phyloP scores from a whole-genome alignment of 257 asterid genomes.

The Cruciata laevipes region DNA sequence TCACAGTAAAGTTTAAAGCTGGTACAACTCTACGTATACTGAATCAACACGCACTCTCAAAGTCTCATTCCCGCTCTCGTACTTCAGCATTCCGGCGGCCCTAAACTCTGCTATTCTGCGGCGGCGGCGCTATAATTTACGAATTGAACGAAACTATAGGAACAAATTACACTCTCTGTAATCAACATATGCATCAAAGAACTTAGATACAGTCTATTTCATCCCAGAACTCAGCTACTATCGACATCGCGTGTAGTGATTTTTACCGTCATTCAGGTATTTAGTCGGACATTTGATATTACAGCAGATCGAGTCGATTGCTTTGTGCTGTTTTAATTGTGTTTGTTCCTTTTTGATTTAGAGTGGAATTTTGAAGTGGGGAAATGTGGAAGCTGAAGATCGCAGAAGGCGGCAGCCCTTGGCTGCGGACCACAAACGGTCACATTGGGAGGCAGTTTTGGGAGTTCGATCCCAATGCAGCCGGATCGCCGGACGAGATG shows the following conservation, averaged over 20 bases:
- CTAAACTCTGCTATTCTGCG: not conserved
- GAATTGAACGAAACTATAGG: not conserved
- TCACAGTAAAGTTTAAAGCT: not conserved
- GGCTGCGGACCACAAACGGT: constrained; percentile 70
- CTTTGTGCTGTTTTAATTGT: not conserved
- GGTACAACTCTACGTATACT: not conserved
- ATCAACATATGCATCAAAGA: too few species aligned
- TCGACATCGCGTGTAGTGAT: not conserved
- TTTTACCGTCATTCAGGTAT: not conserved
- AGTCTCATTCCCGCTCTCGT: not conserved
- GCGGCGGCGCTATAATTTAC: not conserved
- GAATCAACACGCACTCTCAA: not conserved
- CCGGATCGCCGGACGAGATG: constrained; percentile 65
- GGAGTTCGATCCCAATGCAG: constrained; percentile 56
- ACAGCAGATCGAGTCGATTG: not conserved
- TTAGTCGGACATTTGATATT: not conserved
- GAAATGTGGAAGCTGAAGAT: constrained; percentile 90
- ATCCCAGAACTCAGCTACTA: too few species aligned
- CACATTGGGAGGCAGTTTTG: constrained; percentile 79
- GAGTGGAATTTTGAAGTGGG: not conserved
- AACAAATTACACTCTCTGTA: not conserved
- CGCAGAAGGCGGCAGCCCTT: constrained; percentile 78
- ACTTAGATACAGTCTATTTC: not conserved
- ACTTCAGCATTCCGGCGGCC: not conserved
- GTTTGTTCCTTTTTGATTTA: not conserved